Percentiles rank a stretch among this genome's conserved stretches.
Conservation (phyloP, 2,329 filamentous ascomycete genomes). For the Nemania bipapillata region DNA sequence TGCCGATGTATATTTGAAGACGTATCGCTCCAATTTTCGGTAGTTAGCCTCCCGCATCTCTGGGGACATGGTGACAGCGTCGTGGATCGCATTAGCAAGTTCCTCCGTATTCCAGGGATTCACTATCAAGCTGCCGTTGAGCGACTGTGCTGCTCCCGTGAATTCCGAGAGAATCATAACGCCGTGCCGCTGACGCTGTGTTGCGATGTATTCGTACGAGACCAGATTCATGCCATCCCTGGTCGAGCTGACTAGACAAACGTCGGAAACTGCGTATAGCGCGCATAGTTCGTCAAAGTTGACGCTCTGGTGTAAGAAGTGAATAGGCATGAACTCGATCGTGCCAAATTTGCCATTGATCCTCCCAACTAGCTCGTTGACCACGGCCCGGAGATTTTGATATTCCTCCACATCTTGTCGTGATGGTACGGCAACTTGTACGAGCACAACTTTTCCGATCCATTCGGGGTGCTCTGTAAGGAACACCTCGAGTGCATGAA, state of each 20-base stretch:
- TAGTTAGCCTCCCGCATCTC: conserved; percentile 89
- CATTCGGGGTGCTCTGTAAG: conserved; percentile 96
- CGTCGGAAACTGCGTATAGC: conserved; percentile 90
- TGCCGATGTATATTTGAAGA: conserved; percentile 96
- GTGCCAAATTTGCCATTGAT: conserved; percentile 98
- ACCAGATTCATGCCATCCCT: conserved; percentile 99
- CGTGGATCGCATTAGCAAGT: conserved; percentile 89
- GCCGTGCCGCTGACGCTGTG: conserved; percentile 88
- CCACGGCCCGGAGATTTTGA: conserved; percentile 91
- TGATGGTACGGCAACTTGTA: conserved; percentile 94
- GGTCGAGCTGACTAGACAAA: conserved; percentile 92
- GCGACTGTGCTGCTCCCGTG: conserved; percentile 90
- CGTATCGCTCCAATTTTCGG: conserved; percentile 90
- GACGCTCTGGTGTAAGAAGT: conserved; percentile 97
- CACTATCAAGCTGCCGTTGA: conserved; percentile 92
- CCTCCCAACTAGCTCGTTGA: conserved; percentile 94
- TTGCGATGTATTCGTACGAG: conserved; percentile 97
- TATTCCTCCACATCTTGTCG: conserved; percentile 98
- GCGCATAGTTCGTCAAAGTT: conserved; percentile 94
- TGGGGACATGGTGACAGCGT: conserved; percentile 94
- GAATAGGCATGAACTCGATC: conserved; percentile 98
- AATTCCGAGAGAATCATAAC: conserved; percentile 97
- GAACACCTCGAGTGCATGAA: conserved; percentile 96
- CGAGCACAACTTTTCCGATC: conserved; percentile 96
- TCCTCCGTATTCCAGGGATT: conserved; percentile 99